Percentiles rank a stretch among this genome's conserved stretches.
phyloP scores from a whole-genome alignment of 2,329 filamentous ascomycete species.

The Penicillium oxalicum region DNA sequence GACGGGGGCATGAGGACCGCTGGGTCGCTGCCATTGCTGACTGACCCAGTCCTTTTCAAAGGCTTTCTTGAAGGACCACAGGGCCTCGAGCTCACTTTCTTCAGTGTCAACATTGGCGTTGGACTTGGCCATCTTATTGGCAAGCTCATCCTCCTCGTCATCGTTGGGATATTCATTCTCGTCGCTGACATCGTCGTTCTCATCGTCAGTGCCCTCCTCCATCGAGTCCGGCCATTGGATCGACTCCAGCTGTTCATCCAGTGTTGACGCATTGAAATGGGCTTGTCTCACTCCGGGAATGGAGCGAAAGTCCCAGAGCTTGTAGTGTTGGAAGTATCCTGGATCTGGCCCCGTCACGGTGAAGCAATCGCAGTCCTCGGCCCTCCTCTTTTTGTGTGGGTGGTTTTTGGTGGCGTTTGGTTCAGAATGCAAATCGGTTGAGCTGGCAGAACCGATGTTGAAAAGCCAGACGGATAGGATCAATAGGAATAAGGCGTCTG shows the following conservation, averaged over 20 bases:
- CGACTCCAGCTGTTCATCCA: not conserved
- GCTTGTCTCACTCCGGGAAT: slow-evolving; percentile 30
- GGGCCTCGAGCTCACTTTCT: slow-evolving; percentile 11
- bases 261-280: slow-evolving; percentile 6
- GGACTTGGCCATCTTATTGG: not conserved
- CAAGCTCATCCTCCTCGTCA: not conserved
- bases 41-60: slow-evolving; percentile 38
- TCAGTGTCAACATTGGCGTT: too few relatives aligned
- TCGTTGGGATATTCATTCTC: not conserved
- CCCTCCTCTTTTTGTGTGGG: not conserved
- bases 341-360: slow-evolving; percentile 39
- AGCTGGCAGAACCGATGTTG: not conserved
- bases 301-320: slow-evolving; percentile 48
- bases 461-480: slow-evolving; percentile 5
- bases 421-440: not conserved
- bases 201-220: slow-evolving; percentile 16
- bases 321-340: slow-evolving; percentile 47
- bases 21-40: slow-evolving; percentile 43
- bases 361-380: slow-evolving; percentile 43
- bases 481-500: not conserved
- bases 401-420: slow-evolving; percentile 1
- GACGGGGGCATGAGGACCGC: slow-evolving; percentile 33
- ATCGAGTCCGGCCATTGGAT: not conserved
- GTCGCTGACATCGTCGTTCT: slow-evolving; percentile 3
- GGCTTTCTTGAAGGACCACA: slow-evolving; percentile 28